Conservation (phyloP, 2,329 filamentous ascomycete genomes). For the Truncatella angustata region DNA sequence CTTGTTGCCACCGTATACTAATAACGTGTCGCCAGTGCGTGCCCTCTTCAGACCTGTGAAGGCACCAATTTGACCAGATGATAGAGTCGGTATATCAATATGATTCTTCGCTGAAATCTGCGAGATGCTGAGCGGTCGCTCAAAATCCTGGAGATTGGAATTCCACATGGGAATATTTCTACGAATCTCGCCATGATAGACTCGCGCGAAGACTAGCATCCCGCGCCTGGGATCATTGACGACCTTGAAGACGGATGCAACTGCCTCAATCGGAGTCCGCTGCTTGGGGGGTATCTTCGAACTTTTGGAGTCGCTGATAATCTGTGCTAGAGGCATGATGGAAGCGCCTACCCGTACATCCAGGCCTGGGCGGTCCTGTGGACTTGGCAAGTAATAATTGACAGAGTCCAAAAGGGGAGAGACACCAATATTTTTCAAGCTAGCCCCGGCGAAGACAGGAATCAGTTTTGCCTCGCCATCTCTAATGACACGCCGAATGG, state of each 20-base stretch:
- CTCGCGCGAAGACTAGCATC: conserved; percentile 85
- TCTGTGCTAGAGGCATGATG: conserved; percentile 40
- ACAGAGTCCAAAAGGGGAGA: conserved; percentile 88
- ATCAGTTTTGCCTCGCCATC: conserved; percentile 70
- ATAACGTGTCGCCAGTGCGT: conserved; percentile 89
- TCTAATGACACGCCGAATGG: conserved; percentile 70
- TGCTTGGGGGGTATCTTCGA: conserved; percentile 31
- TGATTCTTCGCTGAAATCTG: conserved; percentile 90
- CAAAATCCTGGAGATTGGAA: conserved; percentile 75
- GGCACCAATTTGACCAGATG: conserved; percentile 89
- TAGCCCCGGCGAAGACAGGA: conserved; percentile 87
- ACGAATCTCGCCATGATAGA: conserved; percentile 80
- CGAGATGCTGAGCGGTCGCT: conserved; percentile 76
- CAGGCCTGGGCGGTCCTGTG: conserved; percentile 74
- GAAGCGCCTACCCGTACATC: conserved; percentile 67
- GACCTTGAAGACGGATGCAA: conserved; percentile 87
- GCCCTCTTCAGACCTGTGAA: conserved; percentile 86
- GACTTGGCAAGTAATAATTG: conserved; percentile 81
- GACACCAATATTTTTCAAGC: conserved; percentile 90
- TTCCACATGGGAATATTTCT: conserved; percentile 80
- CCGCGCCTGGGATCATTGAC: conserved; percentile 84
- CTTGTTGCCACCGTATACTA: conserved; percentile 64
- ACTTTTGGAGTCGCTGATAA: conserved; percentile 32
- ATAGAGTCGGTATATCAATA: conserved; percentile 76
- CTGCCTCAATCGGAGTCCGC: conserved; percentile 37